Evolutionary conservation across 768 basidiomycete genomes (phyloP), one percentile per base, ranked within the genome.

Genomic region (Tylopilus sp.): DNA sequence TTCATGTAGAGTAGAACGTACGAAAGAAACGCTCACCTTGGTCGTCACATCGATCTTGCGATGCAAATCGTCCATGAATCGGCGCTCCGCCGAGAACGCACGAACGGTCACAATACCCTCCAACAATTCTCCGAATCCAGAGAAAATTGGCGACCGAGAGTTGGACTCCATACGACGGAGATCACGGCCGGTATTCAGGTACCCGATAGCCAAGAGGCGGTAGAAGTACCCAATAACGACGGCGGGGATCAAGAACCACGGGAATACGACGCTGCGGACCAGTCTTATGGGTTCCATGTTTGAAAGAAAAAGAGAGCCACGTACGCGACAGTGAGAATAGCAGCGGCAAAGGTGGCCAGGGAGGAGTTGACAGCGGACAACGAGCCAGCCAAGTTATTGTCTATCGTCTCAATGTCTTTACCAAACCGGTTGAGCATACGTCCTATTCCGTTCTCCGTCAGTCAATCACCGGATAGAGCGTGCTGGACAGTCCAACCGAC

Each of bases 51-150:
- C 87, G 26, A 93, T 78, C 64, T 89, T 91, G 2, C 57, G 57
- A 62, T 90, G 88, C 4, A 95, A 70, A 52, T 78, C 79, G 48
- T 88, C 79, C 58, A 94, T 71, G 76, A 98, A 95, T 5, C 80
- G 73, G 36, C 72, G 71, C 63, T 95, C 92, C 0, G 83, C 86
- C 1, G 88, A 85, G 71, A 95, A 98, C 0, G 94, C 94, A 50
- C 94, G 80, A 38, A 95, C 88, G 6, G 92, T 93, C n/a, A 93
- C 88, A 40, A 95, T 89, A 21, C 92, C 92, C 46, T 93, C 88
- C 18, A 95, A 68, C 10, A 94, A 69, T 61, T 92, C 91, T 12
- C 81, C 81, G 56, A 91, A 93, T 49, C 85, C 87, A 7, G 86
- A 86, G 69, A 86, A 91, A 54, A 91, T 91, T 0, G 91, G 88